phyloP scores from a whole-genome alignment of 140 eudicot genomes.

The Ambrosia hybrid region DNA sequence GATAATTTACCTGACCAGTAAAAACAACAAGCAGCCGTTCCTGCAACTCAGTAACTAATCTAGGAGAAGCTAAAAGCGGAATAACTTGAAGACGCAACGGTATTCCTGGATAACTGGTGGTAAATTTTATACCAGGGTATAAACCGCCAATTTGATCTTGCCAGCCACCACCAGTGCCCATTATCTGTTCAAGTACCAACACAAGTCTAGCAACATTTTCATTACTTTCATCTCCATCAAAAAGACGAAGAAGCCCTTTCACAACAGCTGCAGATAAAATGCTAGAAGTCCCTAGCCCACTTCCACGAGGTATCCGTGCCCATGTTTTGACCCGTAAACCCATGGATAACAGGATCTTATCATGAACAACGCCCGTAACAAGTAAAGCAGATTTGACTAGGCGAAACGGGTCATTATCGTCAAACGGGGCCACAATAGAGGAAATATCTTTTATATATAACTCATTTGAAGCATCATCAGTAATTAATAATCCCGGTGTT shows the following conservation, averaged over 20 bases:
- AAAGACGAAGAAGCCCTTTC: slow-evolving; percentile 83
- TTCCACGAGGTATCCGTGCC: slow-evolving; percentile 99
- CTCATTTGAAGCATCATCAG: slow-evolving; percentile 68
- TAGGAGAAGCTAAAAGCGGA: slow-evolving; percentile 77
- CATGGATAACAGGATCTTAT: slow-evolving; percentile 37
- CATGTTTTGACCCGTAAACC: slow-evolving; percentile 79
- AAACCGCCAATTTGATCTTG: slow-evolving; percentile 95
- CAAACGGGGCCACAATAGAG: slow-evolving; percentile 73
- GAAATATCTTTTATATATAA: slow-evolving; percentile 45
- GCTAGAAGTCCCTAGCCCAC: slow-evolving; percentile 97
- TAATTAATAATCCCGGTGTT: slow-evolving; percentile 48
- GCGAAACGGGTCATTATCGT: slow-evolving; percentile 80
- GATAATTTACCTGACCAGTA: slow-evolving; percentile 81
- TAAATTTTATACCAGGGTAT: slow-evolving; percentile 84
- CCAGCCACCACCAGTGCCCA: slow-evolving; percentile 99
- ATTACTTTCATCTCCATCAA: slow-evolving; percentile 73
- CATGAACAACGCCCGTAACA: slow-evolving; percentile 63
- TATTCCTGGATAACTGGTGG: slow-evolving; percentile 86
- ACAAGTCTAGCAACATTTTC: slow-evolving; percentile 93
- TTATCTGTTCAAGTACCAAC: slow-evolving; percentile 87
- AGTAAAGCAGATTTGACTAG: slow-evolving; percentile 90
- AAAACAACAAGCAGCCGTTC: slow-evolving; percentile 84
- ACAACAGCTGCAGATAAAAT: slow-evolving; percentile 97
- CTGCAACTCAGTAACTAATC: slow-evolving; percentile 62
- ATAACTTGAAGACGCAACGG: slow-evolving; percentile 92